Base-by-base conservation (phyloP, 768 basidiomycete genomes). In the Suillus variegatus region DNA sequence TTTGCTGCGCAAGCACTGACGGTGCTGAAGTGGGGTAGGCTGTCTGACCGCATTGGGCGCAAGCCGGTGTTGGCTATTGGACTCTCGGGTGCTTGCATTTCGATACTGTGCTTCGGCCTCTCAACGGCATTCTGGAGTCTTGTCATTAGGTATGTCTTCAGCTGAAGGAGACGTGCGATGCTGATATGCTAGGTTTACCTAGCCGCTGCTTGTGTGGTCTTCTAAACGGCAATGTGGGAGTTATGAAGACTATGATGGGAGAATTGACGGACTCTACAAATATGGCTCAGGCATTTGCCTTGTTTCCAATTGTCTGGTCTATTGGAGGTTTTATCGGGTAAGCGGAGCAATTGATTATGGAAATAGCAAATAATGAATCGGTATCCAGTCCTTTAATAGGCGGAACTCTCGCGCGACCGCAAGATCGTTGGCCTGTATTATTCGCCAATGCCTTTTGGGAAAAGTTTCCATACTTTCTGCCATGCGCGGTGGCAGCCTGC, bases 201-300 rank as follows among this genome's bases (percentile, higher is more conserved):
- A 78, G 79, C 65, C 77, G 77, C 36, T 78, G 78, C 38, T 67
- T 81, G 1, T 71, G 75, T 28, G 80, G 79, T 5, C 13, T 73
- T 12, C 66, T 82, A 4, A 79, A 81, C 60, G 80, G 80, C 4
- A 81, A 82, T 35, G 6, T 75, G 1, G 77, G 85, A 4, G 89
- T 91, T 35, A 88, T 91, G 82, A 92, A 91, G 72, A 88, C 86
- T 65, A 84, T 86, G 65, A 82, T 91, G 75, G 88, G 84, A 0
- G 89, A 90, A 65, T 75, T 90, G 40, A 87, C 86, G 83, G 38
- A 79, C 46, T 64, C 64, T 16, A 74, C 67, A 54, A 78, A 73
- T 56, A 75, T 75, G 72, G 77, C 82, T 4, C 74, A 74, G 16
- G 81, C 68, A 3, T 78, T 79, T 64, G 64, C 79, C 14, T 44